Percentiles rank a stretch among this genome's conserved stretches.
Conservation (phyloP, 2,329 filamentous ascomycete genomes). For the Arthrobotrys sinensis region DNA sequence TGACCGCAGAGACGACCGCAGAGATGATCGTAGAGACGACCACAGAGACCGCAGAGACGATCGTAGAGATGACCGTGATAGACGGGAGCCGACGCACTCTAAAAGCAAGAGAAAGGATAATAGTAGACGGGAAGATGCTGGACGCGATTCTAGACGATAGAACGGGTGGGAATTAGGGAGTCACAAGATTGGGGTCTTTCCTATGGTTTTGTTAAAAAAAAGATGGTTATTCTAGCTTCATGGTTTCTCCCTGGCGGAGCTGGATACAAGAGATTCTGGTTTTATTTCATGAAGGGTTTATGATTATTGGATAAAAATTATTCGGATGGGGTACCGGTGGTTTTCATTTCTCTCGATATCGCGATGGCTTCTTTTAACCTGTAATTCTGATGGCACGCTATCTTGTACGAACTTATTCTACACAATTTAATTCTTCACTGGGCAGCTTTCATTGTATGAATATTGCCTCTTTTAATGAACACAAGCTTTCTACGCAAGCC, state of each 20-base stretch:
- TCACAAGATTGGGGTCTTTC: too few species aligned
- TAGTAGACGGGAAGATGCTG: conserved; percentile 26
- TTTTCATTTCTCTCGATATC: conserved; percentile 4
- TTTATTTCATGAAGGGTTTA: conserved; percentile 2
- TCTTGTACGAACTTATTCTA: not conserved
- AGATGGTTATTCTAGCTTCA: not conserved
- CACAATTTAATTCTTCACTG: not conserved
- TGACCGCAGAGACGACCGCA: conserved; percentile 25
- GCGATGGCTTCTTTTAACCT: not conserved
- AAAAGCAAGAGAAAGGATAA: conserved; percentile 37
- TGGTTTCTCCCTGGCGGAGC: conserved; percentile 39
- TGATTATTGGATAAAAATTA: not conserved
- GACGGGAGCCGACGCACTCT: conserved; percentile 26
- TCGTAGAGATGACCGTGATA: conserved; percentile 27
- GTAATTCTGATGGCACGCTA: not conserved
- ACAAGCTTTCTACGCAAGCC: not conserved
- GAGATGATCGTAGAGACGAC: conserved; percentile 9
- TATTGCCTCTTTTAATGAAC: not conserved
- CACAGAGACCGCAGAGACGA: conserved; percentile 19
- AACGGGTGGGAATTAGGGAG: not conserved
- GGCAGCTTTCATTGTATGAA: not conserved
- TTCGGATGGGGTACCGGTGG: not conserved
- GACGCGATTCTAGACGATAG: conserved; percentile 33
- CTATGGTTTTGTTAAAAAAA: too few species aligned
- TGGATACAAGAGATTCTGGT: not conserved